Conservation (phyloP, 768 basidiomycete genomes). For the Russula sp. region DNA sequence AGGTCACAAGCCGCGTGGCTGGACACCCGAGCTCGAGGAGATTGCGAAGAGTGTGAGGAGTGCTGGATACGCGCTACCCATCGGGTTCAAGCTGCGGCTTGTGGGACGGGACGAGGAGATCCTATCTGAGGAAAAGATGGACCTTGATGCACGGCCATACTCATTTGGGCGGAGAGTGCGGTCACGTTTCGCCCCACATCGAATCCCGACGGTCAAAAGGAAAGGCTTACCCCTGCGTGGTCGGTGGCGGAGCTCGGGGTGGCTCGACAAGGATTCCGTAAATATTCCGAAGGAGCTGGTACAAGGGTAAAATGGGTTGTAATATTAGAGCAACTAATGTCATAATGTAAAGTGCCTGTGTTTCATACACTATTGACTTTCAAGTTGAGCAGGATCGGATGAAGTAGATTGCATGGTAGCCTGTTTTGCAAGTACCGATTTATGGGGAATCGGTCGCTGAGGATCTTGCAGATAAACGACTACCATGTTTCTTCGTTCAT, state of each 20-base stretch:
- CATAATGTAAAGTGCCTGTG: background rate
- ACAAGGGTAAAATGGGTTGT: background rate
- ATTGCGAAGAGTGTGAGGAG: conserved; percentile 5
- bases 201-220: conserved; percentile 23
- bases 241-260: conserved; percentile 1
- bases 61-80: conserved; percentile 15
- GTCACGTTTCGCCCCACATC: conserved; percentile 8
- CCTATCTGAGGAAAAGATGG: background rate
- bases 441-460: conserved; percentile 19
- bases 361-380: background rate
- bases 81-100: conserved; percentile 12
- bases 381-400: background rate
- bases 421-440: conserved; percentile 1
- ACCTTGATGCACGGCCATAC: background rate
- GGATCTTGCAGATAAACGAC: conserved; percentile 17
- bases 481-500: conserved; percentile 13
- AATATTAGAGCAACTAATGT: background rate
- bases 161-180: background rate
- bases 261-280: background rate
- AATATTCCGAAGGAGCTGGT: background rate
- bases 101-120: conserved; percentile 11
- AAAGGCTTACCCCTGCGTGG: conserved; percentile 22
- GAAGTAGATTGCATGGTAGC: background rate
- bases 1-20: conserved; percentile 1
- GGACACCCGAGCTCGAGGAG: conserved; percentile 18